Evolutionary conservation across 495 filamentous ascomycete species (phyloP).

Genomic region (Xylaria grammica): DNA sequence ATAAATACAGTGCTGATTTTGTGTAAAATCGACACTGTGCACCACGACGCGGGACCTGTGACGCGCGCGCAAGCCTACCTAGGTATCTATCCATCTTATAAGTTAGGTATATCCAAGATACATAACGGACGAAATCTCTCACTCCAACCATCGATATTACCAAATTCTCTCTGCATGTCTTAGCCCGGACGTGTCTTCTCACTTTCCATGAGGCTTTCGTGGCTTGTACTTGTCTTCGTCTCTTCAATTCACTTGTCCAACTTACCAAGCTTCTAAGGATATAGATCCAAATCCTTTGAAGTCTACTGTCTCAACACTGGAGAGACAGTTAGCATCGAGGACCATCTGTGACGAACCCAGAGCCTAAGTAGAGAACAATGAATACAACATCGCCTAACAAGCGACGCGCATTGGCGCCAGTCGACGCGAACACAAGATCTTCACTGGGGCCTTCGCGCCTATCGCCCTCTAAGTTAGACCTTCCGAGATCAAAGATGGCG

Average conservation of each 20-base stretch:
- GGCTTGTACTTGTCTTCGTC: neutral
- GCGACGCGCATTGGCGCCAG: conserved; percentile 51
- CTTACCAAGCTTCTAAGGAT: neutral
- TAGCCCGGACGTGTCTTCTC: conserved; percentile 7
- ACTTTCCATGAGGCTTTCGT: neutral
- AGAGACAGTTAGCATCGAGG: neutral
- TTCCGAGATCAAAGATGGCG: conserved; percentile 11
- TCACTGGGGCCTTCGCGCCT: conserved; percentile 14
- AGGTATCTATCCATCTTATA: too few relatives aligned
- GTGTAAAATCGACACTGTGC: conserved; percentile 7
- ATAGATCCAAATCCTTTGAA: conserved; percentile 1
- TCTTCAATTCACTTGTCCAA: neutral
- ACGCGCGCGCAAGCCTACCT: conserved; percentile 22
- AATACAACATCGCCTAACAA: conserved; percentile 43
- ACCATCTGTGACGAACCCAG: neutral
- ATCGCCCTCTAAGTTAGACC: conserved; percentile 18
- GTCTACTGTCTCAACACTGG: neutral
- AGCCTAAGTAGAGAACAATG: conserved; percentile 28
- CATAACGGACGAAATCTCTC: conserved; percentile 12
- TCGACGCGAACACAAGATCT: conserved; percentile 47
- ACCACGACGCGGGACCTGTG: conserved; percentile 21
- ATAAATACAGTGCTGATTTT: conserved; percentile 16
- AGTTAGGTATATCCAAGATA: conserved; percentile 6
- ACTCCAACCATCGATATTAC: conserved; percentile 12
- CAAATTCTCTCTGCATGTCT: neutral